These are phyloP conservation scores for Phytophthora colocasiae DNA, from an alignment of 352 stramenopile genomes.

Conservation along the genomic window DNA sequence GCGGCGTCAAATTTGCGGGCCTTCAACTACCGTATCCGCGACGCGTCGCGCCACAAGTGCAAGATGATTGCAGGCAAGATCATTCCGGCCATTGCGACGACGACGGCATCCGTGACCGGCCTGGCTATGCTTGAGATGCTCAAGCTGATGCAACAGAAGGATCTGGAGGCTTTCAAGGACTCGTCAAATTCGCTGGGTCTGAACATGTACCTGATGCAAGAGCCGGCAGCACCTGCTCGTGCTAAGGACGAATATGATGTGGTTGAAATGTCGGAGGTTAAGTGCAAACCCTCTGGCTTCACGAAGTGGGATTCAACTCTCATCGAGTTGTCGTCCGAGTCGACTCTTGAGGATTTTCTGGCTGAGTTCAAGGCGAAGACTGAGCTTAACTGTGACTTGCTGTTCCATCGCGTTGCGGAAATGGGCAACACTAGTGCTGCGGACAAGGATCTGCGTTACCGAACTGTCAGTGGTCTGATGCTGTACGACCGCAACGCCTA, in stretches of 20 bases:
- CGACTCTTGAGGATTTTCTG: slow-evolving; percentile 77
- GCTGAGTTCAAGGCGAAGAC: slow-evolving; percentile 71
- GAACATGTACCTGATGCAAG: slow-evolving; percentile 94
- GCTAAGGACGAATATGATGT: slow-evolving; percentile 93
- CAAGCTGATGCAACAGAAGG: slow-evolving; percentile 90
- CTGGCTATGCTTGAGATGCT: slow-evolving; percentile 95
- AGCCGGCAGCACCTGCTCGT: slow-evolving; percentile 83
- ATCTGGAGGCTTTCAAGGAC: slow-evolving; percentile 91
- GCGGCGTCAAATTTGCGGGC: slow-evolving; percentile 97
- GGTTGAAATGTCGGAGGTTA: slow-evolving; percentile 88
- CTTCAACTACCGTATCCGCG: slow-evolving; percentile 87
- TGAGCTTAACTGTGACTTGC: slow-evolving; percentile 80
- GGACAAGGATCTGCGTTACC: slow-evolving; percentile 74
- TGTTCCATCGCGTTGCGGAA: slow-evolving; percentile 83
- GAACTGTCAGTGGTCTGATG: slow-evolving; percentile 81
- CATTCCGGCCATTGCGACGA: slow-evolving; percentile 99
- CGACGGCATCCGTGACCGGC: slow-evolving; percentile 98
- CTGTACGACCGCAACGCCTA: slow-evolving; percentile 88
- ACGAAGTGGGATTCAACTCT: slow-evolving; percentile 94
- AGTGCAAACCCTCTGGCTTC: slow-evolving; percentile 88
- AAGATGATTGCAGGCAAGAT: slow-evolving; percentile 99
- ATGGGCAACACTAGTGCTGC: slow-evolving; percentile 60
- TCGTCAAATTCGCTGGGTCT: slow-evolving; percentile 92
- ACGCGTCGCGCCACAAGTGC: slow-evolving; percentile 88
- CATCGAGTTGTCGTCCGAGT: slow-evolving; percentile 69